A percentile compares a stretch with the other conserved stretches of the same genome.
Evolutionary conservation across 371 early-diverging fungal species (phyloP).

Genomic region (Polyrhizophydium stewartii): DNA sequence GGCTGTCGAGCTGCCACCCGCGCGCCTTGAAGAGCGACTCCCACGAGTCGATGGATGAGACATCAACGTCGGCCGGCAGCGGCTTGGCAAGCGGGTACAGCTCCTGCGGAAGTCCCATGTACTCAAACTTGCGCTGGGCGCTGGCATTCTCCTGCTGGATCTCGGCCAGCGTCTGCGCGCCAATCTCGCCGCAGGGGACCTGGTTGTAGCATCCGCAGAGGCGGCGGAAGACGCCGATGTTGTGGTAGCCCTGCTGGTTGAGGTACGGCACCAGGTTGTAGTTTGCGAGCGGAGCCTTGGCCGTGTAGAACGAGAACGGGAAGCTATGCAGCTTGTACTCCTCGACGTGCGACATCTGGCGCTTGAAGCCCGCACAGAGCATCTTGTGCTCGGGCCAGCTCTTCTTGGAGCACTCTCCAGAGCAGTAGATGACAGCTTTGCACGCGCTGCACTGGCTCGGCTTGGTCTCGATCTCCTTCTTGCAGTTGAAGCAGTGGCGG

Average conservation of each 20-base stretch:
- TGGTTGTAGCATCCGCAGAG: conserved; percentile 40
- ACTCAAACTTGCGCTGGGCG: conserved; percentile 21
- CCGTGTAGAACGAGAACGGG: conserved; percentile 42
- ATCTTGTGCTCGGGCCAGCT: conserved; percentile 45
- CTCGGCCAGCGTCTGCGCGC: conserved; percentile 27
- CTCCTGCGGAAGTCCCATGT: conserved; percentile 29
- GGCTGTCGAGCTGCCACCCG: conserved; percentile 24
- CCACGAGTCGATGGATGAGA: conserved; percentile 31
- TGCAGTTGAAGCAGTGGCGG: conserved; percentile 38
- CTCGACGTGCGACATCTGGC: conserved; percentile 26
- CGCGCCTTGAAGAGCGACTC: conserved; percentile 29
- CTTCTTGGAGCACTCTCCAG: conserved; percentile 39
- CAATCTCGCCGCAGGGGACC: conserved; percentile 35
- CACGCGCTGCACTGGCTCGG: conserved; percentile 46
- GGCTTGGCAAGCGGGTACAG: conserved; percentile 33
- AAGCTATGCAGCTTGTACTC: conserved; percentile 33
- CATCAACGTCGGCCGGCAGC: conserved; percentile 17
- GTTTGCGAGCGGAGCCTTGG: conserved; percentile 29
- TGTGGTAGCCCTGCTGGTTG: conserved; percentile 34
- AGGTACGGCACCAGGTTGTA: conserved; percentile 43
- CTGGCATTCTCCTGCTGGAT: conserved; percentile 11
- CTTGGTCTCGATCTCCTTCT: conserved; percentile 38
- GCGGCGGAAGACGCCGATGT: conserved; percentile 40
- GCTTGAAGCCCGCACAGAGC: conserved; percentile 30
- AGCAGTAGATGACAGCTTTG: conserved; percentile 44